Base-by-base conservation (phyloP, 306 rosid species). In the Begonia masoniana region DNA sequence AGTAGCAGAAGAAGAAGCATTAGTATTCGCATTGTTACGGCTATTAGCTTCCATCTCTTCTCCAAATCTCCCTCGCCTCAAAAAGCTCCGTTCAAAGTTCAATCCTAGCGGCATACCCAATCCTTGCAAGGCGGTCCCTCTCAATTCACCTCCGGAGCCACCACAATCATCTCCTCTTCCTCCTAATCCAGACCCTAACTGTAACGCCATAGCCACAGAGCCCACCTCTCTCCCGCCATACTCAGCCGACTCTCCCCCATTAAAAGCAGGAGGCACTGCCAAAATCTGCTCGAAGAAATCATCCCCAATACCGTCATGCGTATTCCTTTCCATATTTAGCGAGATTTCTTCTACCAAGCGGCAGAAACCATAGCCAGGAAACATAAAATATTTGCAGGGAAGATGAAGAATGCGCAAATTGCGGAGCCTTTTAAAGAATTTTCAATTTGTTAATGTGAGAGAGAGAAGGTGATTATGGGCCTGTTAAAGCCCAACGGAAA, bases 31-130 rank as follows among this genome's bases (percentile, higher is more conserved):
- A 12, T 45, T 64, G 41, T 43, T 59, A 31, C 56, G 57, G 21
- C 55, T 54, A 36, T 36, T 58, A 17, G n/a, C 66, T 2, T 82
- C 80, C 35, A 71, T 66, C 4, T 74, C 77, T 31, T 76, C 77
- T 56, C 75, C 43, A 59, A 71, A 71, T 51, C 82, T 68, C 56
- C 73, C 83, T 2, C 72, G 86, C 10, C 77, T 57, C 11, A 83
- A 55, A 57, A 91, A 91, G 0, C 72, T 64, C 56, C 70, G 97
- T 61, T 91, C 97, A 64, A 83, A 81, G 68, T 86, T 81, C 70
- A 91, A 59, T 9, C 96, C 93, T 67, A 86, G 59, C n/a, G 97
- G 96, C 79, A 85, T 70, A n/a, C 76, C 82, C 76, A 76, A 64
- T 47, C 83, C 73, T 31, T 54, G 57, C 57, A 31, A 2, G 3